These are phyloP conservation scores for Arachis stenosperma DNA, from an alignment of 306 rosid genomes.

Conservation along the genomic window DNA sequence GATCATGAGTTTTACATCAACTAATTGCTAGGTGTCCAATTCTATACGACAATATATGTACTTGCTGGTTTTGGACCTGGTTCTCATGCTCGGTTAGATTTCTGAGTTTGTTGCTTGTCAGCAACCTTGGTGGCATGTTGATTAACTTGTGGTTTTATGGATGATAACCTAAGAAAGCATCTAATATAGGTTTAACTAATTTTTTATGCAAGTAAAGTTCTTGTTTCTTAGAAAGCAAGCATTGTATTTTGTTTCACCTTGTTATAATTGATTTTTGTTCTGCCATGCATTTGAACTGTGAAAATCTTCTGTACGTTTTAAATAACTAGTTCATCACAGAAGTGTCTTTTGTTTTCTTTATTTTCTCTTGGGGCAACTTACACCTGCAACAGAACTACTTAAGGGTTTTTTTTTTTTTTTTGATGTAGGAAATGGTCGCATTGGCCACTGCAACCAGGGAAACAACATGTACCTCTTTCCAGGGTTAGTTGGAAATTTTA, in stretches of 20 bases:
- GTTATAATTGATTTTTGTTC: constrained; percentile 20
- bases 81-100: too few relatives aligned
- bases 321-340: constrained; percentile 14
- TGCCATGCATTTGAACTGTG: constrained; percentile 2
- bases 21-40: too few relatives aligned
- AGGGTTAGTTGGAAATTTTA: constrained; percentile 65
- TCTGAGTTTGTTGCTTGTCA: too few relatives aligned
- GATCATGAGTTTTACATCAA: too few relatives aligned
- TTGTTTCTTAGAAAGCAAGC: background rate
- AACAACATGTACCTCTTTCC: constrained; percentile 99
- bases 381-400: constrained; percentile 4
- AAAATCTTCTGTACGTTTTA: background rate
- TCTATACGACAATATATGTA: too few relatives aligned
- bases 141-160: too few relatives aligned
- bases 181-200: too few relatives aligned
- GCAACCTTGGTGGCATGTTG: too few relatives aligned
- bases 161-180: too few relatives aligned
- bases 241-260: constrained; percentile 24
- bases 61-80: too few relatives aligned
- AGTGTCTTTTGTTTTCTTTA: background rate
- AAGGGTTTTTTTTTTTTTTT: background rate
- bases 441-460: constrained; percentile 99
- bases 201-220: too few relatives aligned
- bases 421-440: constrained; percentile 69
- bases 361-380: constrained; percentile 15